Evolutionary conservation across 1,139 yeast genomes (phyloP).

Genomic region (Pichia terricola): DNA sequence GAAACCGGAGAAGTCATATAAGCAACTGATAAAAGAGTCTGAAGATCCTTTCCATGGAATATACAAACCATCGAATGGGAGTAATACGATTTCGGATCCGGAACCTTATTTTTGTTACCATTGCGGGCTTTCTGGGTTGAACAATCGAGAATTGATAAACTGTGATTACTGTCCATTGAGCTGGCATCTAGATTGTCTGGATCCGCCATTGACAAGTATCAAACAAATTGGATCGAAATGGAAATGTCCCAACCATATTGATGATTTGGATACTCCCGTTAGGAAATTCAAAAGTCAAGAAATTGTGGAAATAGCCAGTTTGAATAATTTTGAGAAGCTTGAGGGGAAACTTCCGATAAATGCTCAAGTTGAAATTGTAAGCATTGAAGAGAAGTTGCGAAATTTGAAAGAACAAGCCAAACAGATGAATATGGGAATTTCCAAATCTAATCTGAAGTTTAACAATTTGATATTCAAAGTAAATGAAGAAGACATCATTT

Average conservation of each 20-base stretch:
- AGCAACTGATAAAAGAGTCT: slow-evolving; percentile 33
- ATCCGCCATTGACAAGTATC: slow-evolving; percentile 66
- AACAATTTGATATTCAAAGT: slow-evolving; percentile 44
- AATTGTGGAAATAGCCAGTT: slow-evolving; percentile 44
- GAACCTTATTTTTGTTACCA: slow-evolving; percentile 60
- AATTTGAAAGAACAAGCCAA: slow-evolving; percentile 25
- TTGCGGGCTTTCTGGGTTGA: slow-evolving; percentile 63
- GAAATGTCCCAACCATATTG: slow-evolving; percentile 90
- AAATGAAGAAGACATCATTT: slow-evolving; percentile 62
- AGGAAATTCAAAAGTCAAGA: slow-evolving; percentile 48
- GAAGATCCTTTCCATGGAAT: slow-evolving; percentile 53
- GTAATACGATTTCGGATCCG: no score
- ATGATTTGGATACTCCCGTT: slow-evolving; percentile 35
- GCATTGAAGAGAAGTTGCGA: slow-evolving; percentile 25
- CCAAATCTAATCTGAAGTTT: slow-evolving; percentile 27
- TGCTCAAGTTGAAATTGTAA: slow-evolving; percentile 53
- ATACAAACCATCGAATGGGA: slow-evolving; percentile 57
- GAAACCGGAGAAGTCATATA: slow-evolving; percentile 40
- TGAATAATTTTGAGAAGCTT: slow-evolving; percentile 39
- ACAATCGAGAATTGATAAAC: slow-evolving; percentile 43
- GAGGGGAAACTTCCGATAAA: slow-evolving; percentile 34
- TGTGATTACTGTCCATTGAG: slow-evolving; percentile 84
- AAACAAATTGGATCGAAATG: slow-evolving; percentile 76
- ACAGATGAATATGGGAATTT: slow-evolving; percentile 20
- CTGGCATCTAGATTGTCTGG: slow-evolving; percentile 89